These are phyloP conservation scores for Sphaerobolus stellatus DNA, from an alignment of 1,284 basidiomycete species.

Conservation along the genomic window DNA sequence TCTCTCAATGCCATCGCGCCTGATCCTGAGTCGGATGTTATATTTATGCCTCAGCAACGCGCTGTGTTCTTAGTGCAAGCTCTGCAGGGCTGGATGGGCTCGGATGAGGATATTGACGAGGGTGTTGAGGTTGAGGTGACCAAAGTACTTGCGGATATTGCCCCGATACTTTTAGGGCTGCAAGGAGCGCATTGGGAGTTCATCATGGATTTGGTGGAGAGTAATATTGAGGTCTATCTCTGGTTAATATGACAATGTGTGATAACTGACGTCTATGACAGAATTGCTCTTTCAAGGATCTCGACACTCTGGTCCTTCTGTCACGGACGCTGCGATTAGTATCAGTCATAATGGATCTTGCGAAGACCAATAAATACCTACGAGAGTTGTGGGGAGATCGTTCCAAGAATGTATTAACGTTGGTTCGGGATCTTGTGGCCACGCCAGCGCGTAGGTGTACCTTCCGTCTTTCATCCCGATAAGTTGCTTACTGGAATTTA, in stretches of 20 bases:
- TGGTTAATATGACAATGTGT: background rate
- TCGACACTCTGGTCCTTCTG: slow-evolving; percentile 59
- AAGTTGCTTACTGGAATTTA: slow-evolving; percentile 3
- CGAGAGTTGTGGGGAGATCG: slow-evolving; percentile 69
- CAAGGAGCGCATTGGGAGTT: slow-evolving; percentile 90
- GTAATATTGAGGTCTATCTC: slow-evolving; percentile 74
- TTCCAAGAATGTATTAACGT: slow-evolving; percentile 49
- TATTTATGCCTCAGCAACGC: slow-evolving; percentile 86
- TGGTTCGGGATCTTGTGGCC: slow-evolving; percentile 60
- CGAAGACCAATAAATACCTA: slow-evolving; percentile 71
- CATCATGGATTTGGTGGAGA: slow-evolving; percentile 88
- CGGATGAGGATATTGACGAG: slow-evolving; percentile 66
- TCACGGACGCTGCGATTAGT: slow-evolving; percentile 72
- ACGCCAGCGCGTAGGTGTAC: slow-evolving; percentile 47
- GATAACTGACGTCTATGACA: slow-evolving; percentile 29
- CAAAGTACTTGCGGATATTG: slow-evolving; percentile 72
- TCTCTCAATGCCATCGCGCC: slow-evolving; percentile 80
- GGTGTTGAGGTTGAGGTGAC: slow-evolving; percentile 79
- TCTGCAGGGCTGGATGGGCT: slow-evolving; percentile 80
- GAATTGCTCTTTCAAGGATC: slow-evolving; percentile 63
- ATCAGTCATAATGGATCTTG: slow-evolving; percentile 68
- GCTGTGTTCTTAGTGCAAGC: slow-evolving; percentile 89
- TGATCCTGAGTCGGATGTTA: slow-evolving; percentile 70
- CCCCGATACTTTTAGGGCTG: slow-evolving; percentile 87
- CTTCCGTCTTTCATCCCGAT: background rate